Evolutionary conservation across 371 early-diverging fungal genomes (phyloP), one percentile per base, ranked within the genome.

Genomic region (Synchytrium microbalum): DNA sequence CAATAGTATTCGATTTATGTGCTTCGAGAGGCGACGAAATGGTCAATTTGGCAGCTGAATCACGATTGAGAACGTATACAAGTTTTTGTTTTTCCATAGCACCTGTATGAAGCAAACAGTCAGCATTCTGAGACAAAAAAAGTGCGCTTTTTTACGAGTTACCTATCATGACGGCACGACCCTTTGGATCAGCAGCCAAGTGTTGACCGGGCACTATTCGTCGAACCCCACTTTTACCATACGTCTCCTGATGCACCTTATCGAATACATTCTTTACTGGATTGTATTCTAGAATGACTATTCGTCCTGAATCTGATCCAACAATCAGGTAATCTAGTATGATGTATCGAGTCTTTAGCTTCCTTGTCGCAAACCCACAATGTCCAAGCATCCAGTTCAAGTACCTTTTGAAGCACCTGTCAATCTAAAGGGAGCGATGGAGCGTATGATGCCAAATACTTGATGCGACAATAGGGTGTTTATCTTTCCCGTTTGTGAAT

Each of bases 11-110:
- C 14, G 88, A 75, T 67, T 89, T 91, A 77, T 92, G 91, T 3
- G 96, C 93, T 75, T 96, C 96, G 58, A 98, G 74, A 2, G 98
- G 99, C 32, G 96, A 96, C 31, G 93, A 93, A 32, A 98, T 93
- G 3, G 92, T 89, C 55, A 95, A 73, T 33, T 84, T 82, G 2
- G 89, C 86, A 0, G 90, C 84, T 1, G 90, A 78, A 76, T 96
- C 96, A 62, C 97, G 85, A 73, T 95, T 96, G 53, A 97, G 73
- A 64, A 98, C 90, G 64, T 96, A 98, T 1, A 94, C 96, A 0
- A 97, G 82, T 71, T 95, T 96, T 54, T 92, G 89, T 69, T 93
- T 91, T 72, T 98, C 99, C 53, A 93, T 76, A 0, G 94, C 95
- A 52, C 87, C 89, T 79, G 38, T 29, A 29, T 64, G 19, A 25